Base-by-base conservation (phyloP, 768 basidiomycete genomes). In the Tricholoma sp. region DNA sequence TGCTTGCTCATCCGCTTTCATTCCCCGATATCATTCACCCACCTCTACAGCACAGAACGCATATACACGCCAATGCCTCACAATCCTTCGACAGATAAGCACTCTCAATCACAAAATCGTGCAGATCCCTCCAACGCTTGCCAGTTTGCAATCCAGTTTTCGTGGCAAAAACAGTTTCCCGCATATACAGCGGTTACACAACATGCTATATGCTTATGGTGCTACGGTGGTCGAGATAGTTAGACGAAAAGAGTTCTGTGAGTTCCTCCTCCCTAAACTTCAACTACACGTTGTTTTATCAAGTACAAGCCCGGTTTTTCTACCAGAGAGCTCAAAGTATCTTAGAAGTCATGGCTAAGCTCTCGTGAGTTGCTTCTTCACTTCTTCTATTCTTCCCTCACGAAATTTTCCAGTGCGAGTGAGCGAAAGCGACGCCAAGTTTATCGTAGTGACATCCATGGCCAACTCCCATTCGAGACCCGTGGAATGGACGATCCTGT, bases 141-240 rank as follows among this genome's bases (percentile, higher is more conserved):
- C 80, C 0, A 70, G 74, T 2, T 75, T 98, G 1, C 91, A 95
- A 65, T 66, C 79, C 1, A 86, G 83, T 64, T 84, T 95, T 61
- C 79, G 88, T n/a, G 71, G 76, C 55, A 78, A 91, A 65, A 91
- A 85, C 31, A 89, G 88, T 57, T 98, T 98, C 66, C 80, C 88
- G n/a, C 94, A 98, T 70, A 88, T 98, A 12, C 83, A 88, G 50
- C 80, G 96, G 15, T 74, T 98, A 42, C 94, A 96, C 66, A 86
- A 81, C 54, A 90, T 98, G 83, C 69, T 95, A 0, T 94, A 93
- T 65, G 93, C 91, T 0, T 98, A 98, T 69, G 89, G 91, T 0
- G 90, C 91, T 1, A 93, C 94, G 0, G 80, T 97, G 8, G 80
- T 94, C 15, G 96, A 98, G 70, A 85, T 98, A 31, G 90, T 95